Conservation (phyloP, 192 early-diverging fungal species). For the Phlyctochytrium bullatum region DNA sequence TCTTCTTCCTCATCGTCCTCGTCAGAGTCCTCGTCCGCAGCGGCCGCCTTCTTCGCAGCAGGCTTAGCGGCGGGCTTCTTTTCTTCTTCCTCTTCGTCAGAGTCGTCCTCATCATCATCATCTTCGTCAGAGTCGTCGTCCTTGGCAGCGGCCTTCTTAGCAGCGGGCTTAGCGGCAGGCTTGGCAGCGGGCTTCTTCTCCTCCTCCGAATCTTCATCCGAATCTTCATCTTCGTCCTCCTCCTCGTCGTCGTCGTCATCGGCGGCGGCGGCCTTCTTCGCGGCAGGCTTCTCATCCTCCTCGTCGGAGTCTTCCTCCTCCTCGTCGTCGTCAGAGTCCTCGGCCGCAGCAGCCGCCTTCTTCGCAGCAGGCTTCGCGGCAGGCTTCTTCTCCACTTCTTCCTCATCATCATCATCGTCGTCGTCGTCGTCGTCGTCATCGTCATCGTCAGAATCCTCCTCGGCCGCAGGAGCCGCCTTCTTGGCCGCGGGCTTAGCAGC, state of each 20-base stretch:
- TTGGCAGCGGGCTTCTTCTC: constrained; percentile 2
- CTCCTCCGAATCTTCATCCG: constrained; percentile 12
- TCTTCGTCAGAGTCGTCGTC: constrained; percentile 9
- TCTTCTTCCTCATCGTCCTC: constrained; percentile 14
- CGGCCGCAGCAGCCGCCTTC: constrained; percentile 14
- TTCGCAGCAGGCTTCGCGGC: constrained; percentile 7
- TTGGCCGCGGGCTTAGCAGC: background rate
- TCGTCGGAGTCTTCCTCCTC: constrained; percentile 18
- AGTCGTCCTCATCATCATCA: background rate
- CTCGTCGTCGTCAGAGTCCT: constrained; percentile 25
- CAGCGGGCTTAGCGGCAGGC: background rate
- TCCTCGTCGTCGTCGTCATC: background rate
- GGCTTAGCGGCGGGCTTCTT: constrained; percentile 21
- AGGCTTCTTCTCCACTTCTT: constrained; percentile 15
- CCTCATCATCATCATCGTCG: constrained; percentile 1
- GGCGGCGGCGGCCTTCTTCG: constrained; percentile 27
- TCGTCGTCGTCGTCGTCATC: background rate
- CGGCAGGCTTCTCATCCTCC: constrained; percentile 31
- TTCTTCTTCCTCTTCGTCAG: constrained; percentile 11
- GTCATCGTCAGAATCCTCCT: background rate
- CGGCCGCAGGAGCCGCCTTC: background rate
- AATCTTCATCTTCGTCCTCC: constrained; percentile 13
- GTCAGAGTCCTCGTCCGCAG: background rate
- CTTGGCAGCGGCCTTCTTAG: constrained; percentile 3
- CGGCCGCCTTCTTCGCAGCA: constrained; percentile 27